Conservation (phyloP, 2,329 filamentous ascomycete genomes). For the Stenocarpella maydis region DNA sequence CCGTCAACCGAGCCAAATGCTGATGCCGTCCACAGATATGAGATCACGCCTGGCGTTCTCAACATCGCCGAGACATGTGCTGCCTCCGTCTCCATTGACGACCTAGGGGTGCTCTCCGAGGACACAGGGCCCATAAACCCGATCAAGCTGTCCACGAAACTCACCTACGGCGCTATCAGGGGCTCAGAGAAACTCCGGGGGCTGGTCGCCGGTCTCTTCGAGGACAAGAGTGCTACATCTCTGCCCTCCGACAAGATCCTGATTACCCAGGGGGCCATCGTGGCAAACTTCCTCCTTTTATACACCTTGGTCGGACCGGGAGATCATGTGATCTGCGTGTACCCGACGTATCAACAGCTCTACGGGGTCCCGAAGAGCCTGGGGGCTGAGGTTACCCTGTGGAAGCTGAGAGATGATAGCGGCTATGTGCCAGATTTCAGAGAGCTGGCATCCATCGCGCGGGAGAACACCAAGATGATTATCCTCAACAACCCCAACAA, state of each 20-base stretch:
- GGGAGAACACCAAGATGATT: conserved; percentile 72
- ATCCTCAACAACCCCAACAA: conserved; percentile 80
- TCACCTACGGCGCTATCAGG: conserved; percentile 78
- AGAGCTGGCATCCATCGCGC: conserved; percentile 71
- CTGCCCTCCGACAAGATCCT: conserved; percentile 68
- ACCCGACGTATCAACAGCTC: conserved; percentile 87
- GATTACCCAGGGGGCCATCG: conserved; percentile 81
- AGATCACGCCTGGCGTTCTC: conserved; percentile 62
- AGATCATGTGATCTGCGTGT: conserved; percentile 87
- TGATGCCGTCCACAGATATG: conserved; percentile 50
- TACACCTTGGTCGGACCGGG: conserved; percentile 76
- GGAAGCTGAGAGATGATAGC: conserved; percentile 72
- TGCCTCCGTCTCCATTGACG: conserved; percentile 75
- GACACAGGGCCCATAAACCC: conserved; percentile 55
- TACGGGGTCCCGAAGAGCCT: conserved; percentile 78
- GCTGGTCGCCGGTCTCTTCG: conserved; percentile 72
- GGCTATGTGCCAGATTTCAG: conserved; percentile 73
- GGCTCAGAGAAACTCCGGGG: conserved; percentile 70
- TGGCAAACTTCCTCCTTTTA: conserved; percentile 83
- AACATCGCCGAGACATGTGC: conserved; percentile 86
- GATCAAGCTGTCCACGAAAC: conserved; percentile 62
- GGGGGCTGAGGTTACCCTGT: conserved; percentile 79
- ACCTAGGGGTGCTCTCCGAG: conserved; percentile 67
- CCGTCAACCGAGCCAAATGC: neutral
- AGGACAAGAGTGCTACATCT: conserved; percentile 55